These are phyloP conservation scores for Sporothrix pseudoabietina DNA, from an alignment of 2,329 filamentous ascomycete genomes.

Conservation along the genomic window DNA sequence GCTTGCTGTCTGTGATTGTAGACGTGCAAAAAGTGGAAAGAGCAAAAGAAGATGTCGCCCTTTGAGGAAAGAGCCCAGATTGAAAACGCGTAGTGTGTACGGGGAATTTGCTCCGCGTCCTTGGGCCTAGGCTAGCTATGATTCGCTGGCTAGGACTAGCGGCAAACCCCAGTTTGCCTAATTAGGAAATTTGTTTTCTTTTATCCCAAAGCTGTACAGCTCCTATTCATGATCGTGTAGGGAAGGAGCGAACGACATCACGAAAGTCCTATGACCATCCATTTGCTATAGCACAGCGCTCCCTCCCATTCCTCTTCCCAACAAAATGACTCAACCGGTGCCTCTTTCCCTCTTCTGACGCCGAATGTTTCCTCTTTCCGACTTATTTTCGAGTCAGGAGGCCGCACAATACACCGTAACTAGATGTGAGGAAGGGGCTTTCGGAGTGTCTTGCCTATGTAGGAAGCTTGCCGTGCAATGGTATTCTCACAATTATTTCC, in stretches of 20 bases:
- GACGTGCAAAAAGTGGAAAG: neutral
- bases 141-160: constrained; percentile 21
- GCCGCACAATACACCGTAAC: neutral
- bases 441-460: neutral
- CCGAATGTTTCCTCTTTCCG: neutral
- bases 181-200: constrained; percentile 33
- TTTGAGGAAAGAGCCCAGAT: neutral
- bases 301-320: neutral
- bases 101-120: neutral
- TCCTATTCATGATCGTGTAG: neutral
- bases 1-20: neutral
- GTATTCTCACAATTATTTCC: neutral
- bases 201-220: constrained; percentile 24
- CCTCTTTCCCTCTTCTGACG: neutral
- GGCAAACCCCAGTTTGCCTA: constrained; percentile 22
- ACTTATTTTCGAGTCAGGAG: neutral
- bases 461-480: neutral
- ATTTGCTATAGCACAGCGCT: neutral
- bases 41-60: neutral
- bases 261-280: neutral
- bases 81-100: neutral
- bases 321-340: neutral
- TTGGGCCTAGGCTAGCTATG: neutral
- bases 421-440: neutral
- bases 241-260: constrained; percentile 27